Conservation (phyloP, 208 protist genomes). For the Acanthamoeba castellanii region DNA sequence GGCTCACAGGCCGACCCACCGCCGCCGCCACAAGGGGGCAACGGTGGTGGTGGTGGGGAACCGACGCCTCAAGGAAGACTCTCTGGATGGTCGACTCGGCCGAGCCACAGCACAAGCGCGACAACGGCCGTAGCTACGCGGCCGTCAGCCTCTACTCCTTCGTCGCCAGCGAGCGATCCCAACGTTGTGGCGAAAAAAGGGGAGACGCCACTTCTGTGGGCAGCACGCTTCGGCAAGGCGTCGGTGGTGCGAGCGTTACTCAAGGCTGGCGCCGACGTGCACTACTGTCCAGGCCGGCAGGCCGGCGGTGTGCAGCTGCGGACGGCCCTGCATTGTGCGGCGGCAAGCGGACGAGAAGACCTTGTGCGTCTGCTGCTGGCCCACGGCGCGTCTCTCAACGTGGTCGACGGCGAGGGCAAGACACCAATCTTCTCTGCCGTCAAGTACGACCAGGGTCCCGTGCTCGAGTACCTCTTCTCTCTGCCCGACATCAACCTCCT, state of each 20-base stretch:
- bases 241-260: background rate
- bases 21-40: background rate
- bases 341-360: constrained; percentile 5
- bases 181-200: background rate
- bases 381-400: background rate
- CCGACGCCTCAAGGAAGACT: no score
- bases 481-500: constrained; percentile 4
- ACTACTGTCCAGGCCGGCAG: background rate
- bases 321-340: constrained; percentile 10
- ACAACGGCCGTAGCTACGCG: no score
- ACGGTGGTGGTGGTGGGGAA: background rate
- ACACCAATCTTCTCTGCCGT: constrained; percentile 45
- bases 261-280: background rate
- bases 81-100: no score
- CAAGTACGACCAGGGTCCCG: constrained; percentile 1
- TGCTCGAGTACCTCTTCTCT: background rate
- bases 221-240: background rate
- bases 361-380: background rate
- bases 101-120: no score
- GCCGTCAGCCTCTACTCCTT: background rate
- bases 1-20: background rate
- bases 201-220: constrained; percentile 1
- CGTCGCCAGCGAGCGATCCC: background rate
- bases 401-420: constrained; percentile 21
- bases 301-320: constrained; percentile 3